Base-by-base conservation (phyloP, 2,329 filamentous ascomycete genomes). In the Alternaria brassicae region DNA sequence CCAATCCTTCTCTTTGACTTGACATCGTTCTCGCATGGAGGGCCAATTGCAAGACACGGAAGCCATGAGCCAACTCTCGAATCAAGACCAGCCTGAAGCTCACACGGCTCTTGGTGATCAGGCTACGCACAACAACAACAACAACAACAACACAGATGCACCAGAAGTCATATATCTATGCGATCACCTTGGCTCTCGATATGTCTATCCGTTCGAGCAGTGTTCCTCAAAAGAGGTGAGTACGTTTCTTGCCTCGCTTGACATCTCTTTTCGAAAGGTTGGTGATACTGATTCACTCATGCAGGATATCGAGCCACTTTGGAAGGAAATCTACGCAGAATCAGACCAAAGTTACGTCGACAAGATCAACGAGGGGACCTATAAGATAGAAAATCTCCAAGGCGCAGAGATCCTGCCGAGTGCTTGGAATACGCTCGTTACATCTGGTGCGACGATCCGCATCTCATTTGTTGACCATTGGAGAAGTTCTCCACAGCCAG, bases 341-440 rank as follows among this genome's bases (percentile, higher is more conserved):
- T 9, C n/a, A 37, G 12, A 39, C 13, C 3, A 39, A 19, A 39
- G 17, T 9, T 36, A 36, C 36, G 17, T 51, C 4, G 41, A 44
- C 3, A 48, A 60, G 2, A 45, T 74, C 12, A 30, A 47, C 2
- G 28, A 63, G 15, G 62, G 48, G 8, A 58, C 60, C 4, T 73
- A 63, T 40, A 60, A 60, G 27, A 53, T 72, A 5, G 15, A 56
- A 10, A 65, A 47, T 6, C 2, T 19, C 17, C 32, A 58, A 9
- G 58, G 56, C 2, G 60, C 63, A 8, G 60, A 52, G 9, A 66
- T 73, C 9, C 23, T 72, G 8, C 68, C 71, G 44, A 48, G 53
- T 2, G 55, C 68, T 10, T 73, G 72, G 71, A 36, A 47, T n/a
- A 41, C 50, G 6, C 40, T 69, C 10, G 56, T 69, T 7, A 48